phyloP scores from a whole-genome alignment of 202 grass and related monocot genomes.

The Eragrostis tef region DNA sequence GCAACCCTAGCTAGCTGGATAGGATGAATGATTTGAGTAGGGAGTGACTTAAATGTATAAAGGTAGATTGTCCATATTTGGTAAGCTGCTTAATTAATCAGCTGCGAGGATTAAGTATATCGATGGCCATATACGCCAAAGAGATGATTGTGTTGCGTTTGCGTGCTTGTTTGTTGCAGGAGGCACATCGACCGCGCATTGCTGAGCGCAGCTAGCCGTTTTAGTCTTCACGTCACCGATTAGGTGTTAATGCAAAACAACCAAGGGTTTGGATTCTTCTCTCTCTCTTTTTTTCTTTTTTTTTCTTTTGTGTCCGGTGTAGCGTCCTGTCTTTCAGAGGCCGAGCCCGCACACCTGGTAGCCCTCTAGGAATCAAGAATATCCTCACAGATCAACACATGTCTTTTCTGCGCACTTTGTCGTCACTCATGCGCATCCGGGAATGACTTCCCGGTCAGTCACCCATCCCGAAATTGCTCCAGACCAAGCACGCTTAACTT shows the following conservation, averaged over 20 bases:
- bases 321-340: too few relatives aligned
- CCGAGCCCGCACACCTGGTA: too few relatives aligned
- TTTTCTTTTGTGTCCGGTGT: too few relatives aligned
- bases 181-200: neutral
- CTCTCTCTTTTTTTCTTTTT: neutral
- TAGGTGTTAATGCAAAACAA: neutral
- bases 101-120: too few relatives aligned
- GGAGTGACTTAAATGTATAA: neutral
- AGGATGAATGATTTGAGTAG: neutral
- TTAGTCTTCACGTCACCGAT: neutral
- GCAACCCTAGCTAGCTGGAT: neutral
- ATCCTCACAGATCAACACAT: too few relatives aligned
- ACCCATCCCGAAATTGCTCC: too few relatives aligned
- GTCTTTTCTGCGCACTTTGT: too few relatives aligned
- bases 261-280: neutral
- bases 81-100: neutral
- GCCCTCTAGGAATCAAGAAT: too few relatives aligned
- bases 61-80: neutral
- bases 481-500: too few relatives aligned
- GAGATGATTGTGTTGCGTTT: neutral
- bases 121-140: too few relatives aligned
- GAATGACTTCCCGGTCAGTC: too few relatives aligned
- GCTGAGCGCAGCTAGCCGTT: neutral
- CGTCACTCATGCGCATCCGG: too few relatives aligned
- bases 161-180: neutral